These are phyloP conservation scores for Cutaneotrichosporon dermatis DNA, from an alignment of 1,284 basidiomycete genomes.

Conservation along the genomic window DNA sequence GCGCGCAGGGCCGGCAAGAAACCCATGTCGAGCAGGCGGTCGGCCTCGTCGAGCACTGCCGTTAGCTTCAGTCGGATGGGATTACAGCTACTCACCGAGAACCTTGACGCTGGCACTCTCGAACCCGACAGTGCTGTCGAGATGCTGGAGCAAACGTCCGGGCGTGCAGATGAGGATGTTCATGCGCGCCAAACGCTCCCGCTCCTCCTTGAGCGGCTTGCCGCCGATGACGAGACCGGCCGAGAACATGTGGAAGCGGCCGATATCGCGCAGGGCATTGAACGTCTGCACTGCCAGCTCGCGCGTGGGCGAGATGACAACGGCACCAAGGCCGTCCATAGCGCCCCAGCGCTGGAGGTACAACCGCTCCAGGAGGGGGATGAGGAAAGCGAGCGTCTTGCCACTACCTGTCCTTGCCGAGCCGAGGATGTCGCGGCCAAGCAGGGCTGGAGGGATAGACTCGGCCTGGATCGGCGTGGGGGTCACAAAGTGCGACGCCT, in stretches of 20 bases:
- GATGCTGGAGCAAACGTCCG: slow-evolving; percentile 89
- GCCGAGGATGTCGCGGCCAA: slow-evolving; percentile 67
- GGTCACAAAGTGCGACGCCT: slow-evolving; percentile 74
- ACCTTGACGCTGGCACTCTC: slow-evolving; percentile 85
- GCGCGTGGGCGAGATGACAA: slow-evolving; percentile 91
- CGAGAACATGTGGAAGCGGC: slow-evolving; percentile 84
- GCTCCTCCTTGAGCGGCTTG: slow-evolving; percentile 91
- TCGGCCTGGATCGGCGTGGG: slow-evolving; percentile 78
- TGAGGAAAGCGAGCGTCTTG: slow-evolving; percentile 76
- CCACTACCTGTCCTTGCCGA: slow-evolving; percentile 76
- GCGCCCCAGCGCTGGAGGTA: slow-evolving; percentile 73
- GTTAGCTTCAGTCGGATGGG: neutral
- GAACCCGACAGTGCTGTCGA: slow-evolving; percentile 97
- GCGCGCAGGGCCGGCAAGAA: slow-evolving; percentile 86
- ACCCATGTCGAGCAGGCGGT: slow-evolving; percentile 94
- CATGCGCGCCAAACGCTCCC: slow-evolving; percentile 82
- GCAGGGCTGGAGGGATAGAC: slow-evolving; percentile 61
- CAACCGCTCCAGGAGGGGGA: slow-evolving; percentile 70
- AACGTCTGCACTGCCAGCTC: slow-evolving; percentile 98
- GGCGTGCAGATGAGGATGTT: slow-evolving; percentile 97
- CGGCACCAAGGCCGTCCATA: slow-evolving; percentile 79
- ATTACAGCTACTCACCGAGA: slow-evolving; percentile 59
- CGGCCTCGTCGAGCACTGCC: slow-evolving; percentile 90
- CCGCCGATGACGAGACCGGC: slow-evolving; percentile 95
- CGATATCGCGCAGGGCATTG: slow-evolving; percentile 87